phyloP scores from a whole-genome alignment of 306 rosid species.

The Rosa chinensis region DNA sequence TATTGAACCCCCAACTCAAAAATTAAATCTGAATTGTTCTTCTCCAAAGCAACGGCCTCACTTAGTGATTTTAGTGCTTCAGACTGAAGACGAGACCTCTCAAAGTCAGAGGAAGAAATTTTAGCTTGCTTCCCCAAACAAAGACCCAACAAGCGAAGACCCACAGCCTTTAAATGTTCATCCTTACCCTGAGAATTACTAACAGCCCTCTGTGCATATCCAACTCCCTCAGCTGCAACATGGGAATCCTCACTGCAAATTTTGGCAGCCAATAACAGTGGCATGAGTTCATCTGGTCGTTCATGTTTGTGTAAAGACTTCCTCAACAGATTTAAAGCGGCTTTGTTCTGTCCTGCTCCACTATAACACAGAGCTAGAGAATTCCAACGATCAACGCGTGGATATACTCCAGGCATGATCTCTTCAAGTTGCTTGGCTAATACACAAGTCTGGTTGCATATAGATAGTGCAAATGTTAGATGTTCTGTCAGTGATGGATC shows the following conservation, averaged over 20 bases:
- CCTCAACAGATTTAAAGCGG: slow-evolving; percentile 70
- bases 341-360: slow-evolving; percentile 67
- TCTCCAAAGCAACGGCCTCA: slow-evolving; percentile 44
- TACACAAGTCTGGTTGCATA: slow-evolving; percentile 73
- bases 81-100: slow-evolving; percentile 55
- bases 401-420: slow-evolving; percentile 83
- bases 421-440: slow-evolving; percentile 82
- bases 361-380: slow-evolving; percentile 77
- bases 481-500: slow-evolving; percentile 94
- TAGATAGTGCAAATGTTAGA: slow-evolving; percentile 80
- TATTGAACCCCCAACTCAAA: slow-evolving; percentile 78
- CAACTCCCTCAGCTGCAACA: slow-evolving; percentile 82
- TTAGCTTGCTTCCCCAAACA: slow-evolving; percentile 81
- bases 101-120: slow-evolving; percentile 51
- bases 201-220: slow-evolving; percentile 65
- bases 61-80: slow-evolving; percentile 57
- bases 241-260: slow-evolving; percentile 74
- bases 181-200: slow-evolving; percentile 42
- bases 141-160: slow-evolving; percentile 79
- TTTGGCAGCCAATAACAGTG: slow-evolving; percentile 77
- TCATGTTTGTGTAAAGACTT: slow-evolving; percentile 85
- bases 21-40: slow-evolving; percentile 60
- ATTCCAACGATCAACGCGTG: slow-evolving; percentile 89
- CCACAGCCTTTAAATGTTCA: slow-evolving; percentile 74
- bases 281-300: slow-evolving; percentile 65